A percentile compares a stretch with the other conserved stretches of the same genome.
phyloP scores from a whole-genome alignment of 495 filamentous ascomycete genomes.

The Patellaria atrata region DNA sequence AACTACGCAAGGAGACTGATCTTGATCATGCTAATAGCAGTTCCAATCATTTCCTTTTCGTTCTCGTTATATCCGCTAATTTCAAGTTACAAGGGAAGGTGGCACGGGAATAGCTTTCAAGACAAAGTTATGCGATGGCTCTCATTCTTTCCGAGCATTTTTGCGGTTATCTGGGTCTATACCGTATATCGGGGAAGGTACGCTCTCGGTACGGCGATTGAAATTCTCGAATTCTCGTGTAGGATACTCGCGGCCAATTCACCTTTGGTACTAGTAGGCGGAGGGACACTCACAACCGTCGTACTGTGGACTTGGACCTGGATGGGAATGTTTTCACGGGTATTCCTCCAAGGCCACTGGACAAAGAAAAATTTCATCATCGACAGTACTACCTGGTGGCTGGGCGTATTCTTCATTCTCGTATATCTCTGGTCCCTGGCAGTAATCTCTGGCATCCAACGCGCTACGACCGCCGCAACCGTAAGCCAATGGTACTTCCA shows the following conservation, averaged over 20 bases:
- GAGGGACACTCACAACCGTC: constrained; percentile 58
- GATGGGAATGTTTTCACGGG: constrained; percentile 90
- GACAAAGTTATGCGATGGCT: constrained; percentile 84
- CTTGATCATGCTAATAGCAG: constrained; percentile 60
- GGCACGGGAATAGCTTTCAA: constrained; percentile 57
- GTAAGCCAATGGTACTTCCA: constrained; percentile 99
- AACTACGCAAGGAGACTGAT: constrained; percentile 74
- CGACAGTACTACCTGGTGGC: constrained; percentile 76
- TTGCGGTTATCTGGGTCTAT: constrained; percentile 68
- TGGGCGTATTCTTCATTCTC: constrained; percentile 76
- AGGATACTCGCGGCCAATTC: constrained; percentile 76
- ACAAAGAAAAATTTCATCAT: constrained; percentile 52
- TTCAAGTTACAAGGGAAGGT: constrained; percentile 65
- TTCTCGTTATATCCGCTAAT: constrained; percentile 87
- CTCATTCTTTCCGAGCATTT: constrained; percentile 57
- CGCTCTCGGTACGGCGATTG: constrained; percentile 62
- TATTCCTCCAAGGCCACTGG: constrained; percentile 79
- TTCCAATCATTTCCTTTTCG: constrained; percentile 70
- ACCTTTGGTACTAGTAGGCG: constrained; percentile 65
- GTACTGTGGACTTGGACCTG: constrained; percentile 89
- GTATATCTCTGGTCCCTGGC: constrained; percentile 92
- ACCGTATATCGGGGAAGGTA: constrained; percentile 65
- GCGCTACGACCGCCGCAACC: constrained; percentile 82
- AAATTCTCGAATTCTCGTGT: constrained; percentile 81
- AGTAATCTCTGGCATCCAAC: constrained; percentile 71